Conservation (phyloP, 495 filamentous ascomycete species). For the Astrocystis sublimbata region DNA sequence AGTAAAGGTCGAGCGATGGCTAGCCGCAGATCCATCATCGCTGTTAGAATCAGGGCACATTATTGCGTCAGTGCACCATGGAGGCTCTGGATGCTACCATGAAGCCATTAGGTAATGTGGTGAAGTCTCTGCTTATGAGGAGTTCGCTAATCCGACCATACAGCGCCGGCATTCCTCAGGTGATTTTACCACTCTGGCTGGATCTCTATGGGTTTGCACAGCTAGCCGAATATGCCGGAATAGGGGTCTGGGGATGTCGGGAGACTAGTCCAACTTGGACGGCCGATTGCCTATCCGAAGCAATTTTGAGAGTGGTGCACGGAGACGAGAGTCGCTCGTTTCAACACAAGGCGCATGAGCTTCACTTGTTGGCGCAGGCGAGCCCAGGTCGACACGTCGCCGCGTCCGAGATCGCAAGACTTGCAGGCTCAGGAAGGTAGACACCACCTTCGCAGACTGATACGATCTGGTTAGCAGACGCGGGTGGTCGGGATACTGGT, state of each 20-base stretch:
- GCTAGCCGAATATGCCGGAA: slow-evolving; percentile 49
- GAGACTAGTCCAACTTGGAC: slow-evolving; percentile 29
- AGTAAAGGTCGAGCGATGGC: slow-evolving; percentile 46
- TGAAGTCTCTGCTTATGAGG: neutral
- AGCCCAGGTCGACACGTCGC: slow-evolving; percentile 17
- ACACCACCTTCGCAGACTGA: too few relatives aligned
- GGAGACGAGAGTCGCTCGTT: neutral
- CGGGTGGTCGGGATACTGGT: too few relatives aligned
- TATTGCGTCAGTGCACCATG: slow-evolving; percentile 53
- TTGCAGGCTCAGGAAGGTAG: slow-evolving; percentile 18
- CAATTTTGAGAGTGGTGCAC: slow-evolving; percentile 19
- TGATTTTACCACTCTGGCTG: slow-evolving; percentile 53
- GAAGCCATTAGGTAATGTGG: slow-evolving; percentile 55
- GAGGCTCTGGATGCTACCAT: slow-evolving; percentile 54
- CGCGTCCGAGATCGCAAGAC: slow-evolving; percentile 19
- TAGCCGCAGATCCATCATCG: slow-evolving; percentile 48
- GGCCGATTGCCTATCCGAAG: slow-evolving; percentile 23
- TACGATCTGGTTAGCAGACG: too few relatives aligned
- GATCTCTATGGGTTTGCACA: slow-evolving; percentile 53
- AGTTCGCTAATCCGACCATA: neutral
- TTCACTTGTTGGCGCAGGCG: neutral
- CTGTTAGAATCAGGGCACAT: slow-evolving; percentile 49
- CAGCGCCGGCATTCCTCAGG: slow-evolving; percentile 53
- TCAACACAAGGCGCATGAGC: neutral
- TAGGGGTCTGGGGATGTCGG: slow-evolving; percentile 51